These are phyloP conservation scores for Ceratocystis albifundus DNA, from an alignment of 2,329 filamentous ascomycete species.

Conservation along the genomic window DNA sequence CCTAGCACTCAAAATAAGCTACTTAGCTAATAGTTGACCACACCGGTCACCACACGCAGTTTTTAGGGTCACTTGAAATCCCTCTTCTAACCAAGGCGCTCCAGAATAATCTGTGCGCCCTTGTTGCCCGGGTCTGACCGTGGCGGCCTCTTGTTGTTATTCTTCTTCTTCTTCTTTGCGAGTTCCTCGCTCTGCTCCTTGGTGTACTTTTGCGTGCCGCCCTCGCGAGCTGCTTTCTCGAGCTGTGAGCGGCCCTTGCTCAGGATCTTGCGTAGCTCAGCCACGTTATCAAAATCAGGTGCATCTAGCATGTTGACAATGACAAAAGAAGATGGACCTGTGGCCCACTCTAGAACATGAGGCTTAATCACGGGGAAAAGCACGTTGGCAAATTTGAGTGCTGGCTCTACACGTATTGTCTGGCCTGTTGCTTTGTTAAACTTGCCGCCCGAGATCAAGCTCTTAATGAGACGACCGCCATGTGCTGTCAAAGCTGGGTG, in stretches of 20 bases:
- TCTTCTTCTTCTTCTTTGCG: slow-evolving; percentile 37
- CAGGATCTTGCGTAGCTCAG: slow-evolving; percentile 56
- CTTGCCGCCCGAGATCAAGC: slow-evolving; percentile 75
- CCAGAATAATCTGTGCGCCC: slow-evolving; percentile 49
- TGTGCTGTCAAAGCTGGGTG: slow-evolving; percentile 52
- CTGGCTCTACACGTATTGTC: slow-evolving; percentile 59
- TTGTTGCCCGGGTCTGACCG: slow-evolving; percentile 41
- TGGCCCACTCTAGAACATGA: slow-evolving; percentile 70
- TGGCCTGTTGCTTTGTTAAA: slow-evolving; percentile 66
- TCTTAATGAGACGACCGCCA: slow-evolving; percentile 78
- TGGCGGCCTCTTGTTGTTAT: slow-evolving; percentile 32
- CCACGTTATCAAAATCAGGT: slow-evolving; percentile 53
- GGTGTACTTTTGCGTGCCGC: slow-evolving; percentile 42
- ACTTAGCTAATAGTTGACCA: too few relatives aligned
- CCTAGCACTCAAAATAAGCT: too few relatives aligned
- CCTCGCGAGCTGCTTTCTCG: slow-evolving; percentile 52
- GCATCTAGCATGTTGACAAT: slow-evolving; percentile 71
- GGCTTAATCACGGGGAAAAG: slow-evolving; percentile 74
- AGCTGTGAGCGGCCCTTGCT: slow-evolving; percentile 62
- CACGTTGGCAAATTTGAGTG: slow-evolving; percentile 66
- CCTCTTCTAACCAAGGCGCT: slow-evolving; percentile 37
- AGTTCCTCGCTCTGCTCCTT: slow-evolving; percentile 39
- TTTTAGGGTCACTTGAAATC: not conserved
- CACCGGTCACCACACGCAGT: not conserved
- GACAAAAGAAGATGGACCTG: slow-evolving; percentile 74